phyloP scores from a whole-genome alignment of 148 eudicot genomes.

The Rhododendron simsii region DNA sequence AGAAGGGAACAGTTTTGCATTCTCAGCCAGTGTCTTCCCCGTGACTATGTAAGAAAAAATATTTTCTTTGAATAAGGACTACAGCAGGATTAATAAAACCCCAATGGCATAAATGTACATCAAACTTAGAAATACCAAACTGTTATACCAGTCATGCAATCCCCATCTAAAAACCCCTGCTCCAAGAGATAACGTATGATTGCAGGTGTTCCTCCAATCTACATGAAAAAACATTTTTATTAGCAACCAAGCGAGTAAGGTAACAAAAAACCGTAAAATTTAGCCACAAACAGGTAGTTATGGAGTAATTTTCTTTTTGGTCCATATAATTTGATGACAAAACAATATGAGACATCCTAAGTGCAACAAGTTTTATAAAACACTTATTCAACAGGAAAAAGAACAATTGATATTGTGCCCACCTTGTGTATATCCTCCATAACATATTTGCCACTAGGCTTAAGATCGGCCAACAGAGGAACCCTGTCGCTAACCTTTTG shows the following conservation, averaged over 20 bases:
- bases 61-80: neutral
- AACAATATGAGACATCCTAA: neutral
- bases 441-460: constrained; percentile 98
- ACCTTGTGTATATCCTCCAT: constrained; percentile 99
- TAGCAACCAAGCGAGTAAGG: neutral
- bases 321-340: neutral
- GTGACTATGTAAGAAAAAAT: constrained; percentile 48
- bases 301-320: neutral
- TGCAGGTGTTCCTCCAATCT: constrained; percentile 99
- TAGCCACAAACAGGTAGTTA: neutral
- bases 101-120: neutral
- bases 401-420: constrained; percentile 1
- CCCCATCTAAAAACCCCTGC: constrained; percentile 79
- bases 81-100: constrained; percentile 7
- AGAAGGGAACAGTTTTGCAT: constrained; percentile 82
- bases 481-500: constrained; percentile 89
- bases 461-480: constrained; percentile 97
- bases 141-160: constrained; percentile 81
- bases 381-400: neutral
- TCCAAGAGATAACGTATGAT: constrained; percentile 76
- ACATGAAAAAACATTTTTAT: neutral
- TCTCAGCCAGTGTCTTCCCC: constrained; percentile 90
- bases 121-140: neutral
- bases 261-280: neutral
- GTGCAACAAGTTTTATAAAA: neutral